phyloP scores from a whole-genome alignment of 257 asterid genomes.

The Ligustrum vulgare region DNA sequence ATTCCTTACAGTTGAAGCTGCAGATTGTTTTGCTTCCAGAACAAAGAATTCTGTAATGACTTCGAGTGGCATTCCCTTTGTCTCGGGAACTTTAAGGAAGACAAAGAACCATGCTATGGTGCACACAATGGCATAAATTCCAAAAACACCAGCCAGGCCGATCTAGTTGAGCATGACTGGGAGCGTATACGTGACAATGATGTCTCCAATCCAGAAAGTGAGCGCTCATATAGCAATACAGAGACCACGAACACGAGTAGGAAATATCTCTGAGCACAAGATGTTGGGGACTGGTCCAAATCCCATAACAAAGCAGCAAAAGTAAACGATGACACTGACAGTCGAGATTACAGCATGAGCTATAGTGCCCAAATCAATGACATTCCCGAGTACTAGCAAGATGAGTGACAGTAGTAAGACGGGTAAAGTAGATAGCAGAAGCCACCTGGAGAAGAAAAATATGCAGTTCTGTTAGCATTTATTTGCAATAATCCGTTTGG shows the following conservation, averaged over 20 bases:
- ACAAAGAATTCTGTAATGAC: conserved; percentile 90
- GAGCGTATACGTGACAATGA: conserved; percentile 69
- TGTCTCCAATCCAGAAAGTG: conserved; percentile 84
- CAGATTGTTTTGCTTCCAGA: conserved; percentile 66
- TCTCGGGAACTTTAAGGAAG: conserved; percentile 80
- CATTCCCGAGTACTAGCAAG: conserved; percentile 62
- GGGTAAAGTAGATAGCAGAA: conserved; percentile 79
- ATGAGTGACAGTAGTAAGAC: conserved; percentile 59
- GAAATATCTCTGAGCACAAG: conserved; percentile 94
- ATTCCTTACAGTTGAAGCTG: conserved; percentile 28
- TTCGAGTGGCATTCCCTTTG: conserved; percentile 96
- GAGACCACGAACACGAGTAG: conserved; percentile 90
- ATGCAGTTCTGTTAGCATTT: not conserved
- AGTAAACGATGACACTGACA: conserved; percentile 71
- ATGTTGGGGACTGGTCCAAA: conserved; percentile 97
- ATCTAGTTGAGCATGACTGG: conserved; percentile 75
- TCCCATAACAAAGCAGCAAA: conserved; percentile 90
- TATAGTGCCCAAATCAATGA: conserved; percentile 51
- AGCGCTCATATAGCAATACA: conserved; percentile 96
- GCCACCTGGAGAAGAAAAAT: conserved; percentile 53
- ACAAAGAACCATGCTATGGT: conserved; percentile 69
- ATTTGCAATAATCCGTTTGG: too few species aligned
- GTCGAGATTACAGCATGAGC: conserved; percentile 77
- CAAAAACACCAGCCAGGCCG: conserved; percentile 77
- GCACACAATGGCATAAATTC: conserved; percentile 73